Base-by-base conservation (phyloP, 1,139 yeast genomes). In the Saccharomyces hybrid region DNA sequence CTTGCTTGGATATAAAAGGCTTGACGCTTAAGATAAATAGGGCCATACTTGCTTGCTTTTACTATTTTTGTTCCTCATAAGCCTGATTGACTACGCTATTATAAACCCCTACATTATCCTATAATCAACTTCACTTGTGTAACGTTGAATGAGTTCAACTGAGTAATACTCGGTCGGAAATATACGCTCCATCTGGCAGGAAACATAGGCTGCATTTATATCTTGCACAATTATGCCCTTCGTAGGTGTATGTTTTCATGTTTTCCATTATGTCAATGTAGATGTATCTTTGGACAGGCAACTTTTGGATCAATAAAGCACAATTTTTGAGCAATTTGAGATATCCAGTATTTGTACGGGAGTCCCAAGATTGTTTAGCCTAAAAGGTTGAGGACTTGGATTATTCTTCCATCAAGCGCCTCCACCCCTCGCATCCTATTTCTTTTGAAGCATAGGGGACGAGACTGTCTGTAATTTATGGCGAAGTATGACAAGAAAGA, bases 41-140 rank as follows among this genome's bases (percentile, higher is more conserved):
- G 19, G 25, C 7, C 26, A 16, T 19, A 28, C 62, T 64, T 52
- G 52, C 68, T n/a, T 67, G 63, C 55, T 66, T 62, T 54, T 67
- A 8, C 67, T 41, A 50, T 63, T 48, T 64, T 63, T 55, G 52
- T 64, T 52, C 48, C 64, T 53, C 63, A 64, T 50, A 64, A 67
- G 14, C 63, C 97, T 26, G 98, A 98, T 61, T 89, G 97, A 46
- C 25, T 23, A 23, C 25, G 25, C 25, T 23, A 23, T 23, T 23
- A 23, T 23, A 23, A 23, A 23, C 25, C 25, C 25, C 25, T 23
- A 23, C 25, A 23, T 23, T 23, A 23, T 23, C 25, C 25, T 23
- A 23, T 23, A 23, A 23, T 23, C 25, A 93, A 86, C 77, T 79
- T 93, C 26, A 19, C 16, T 16, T 9, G 5, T 7, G 11, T 9